Conservation (phyloP, 192 early-diverging fungal genomes). For the Backusella luteola region DNA sequence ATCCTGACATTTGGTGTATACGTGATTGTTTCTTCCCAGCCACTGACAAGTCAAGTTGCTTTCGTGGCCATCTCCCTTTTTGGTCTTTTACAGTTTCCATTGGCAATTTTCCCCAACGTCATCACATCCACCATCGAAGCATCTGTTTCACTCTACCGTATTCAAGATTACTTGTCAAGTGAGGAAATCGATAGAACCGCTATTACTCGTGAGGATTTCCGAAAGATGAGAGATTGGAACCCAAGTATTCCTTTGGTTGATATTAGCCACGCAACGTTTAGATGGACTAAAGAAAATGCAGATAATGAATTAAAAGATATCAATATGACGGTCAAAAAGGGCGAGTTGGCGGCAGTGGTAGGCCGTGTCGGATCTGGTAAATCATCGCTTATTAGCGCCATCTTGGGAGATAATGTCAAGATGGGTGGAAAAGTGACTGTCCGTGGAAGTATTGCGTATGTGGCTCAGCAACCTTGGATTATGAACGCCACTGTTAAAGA, state of each 20-base stretch:
- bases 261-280: constrained; percentile 50
- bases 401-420: constrained; percentile 89
- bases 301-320: constrained; percentile 36
- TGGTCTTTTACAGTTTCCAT: constrained; percentile 88
- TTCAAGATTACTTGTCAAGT: constrained; percentile 72
- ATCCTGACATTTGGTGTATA: constrained; percentile 82
- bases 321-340: constrained; percentile 40
- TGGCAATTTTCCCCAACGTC: constrained; percentile 79
- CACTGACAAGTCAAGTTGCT: constrained; percentile 64
- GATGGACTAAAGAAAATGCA: constrained; percentile 47
- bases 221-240: constrained; percentile 7
- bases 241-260: constrained; percentile 36
- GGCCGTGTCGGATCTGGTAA: constrained; percentile 54
- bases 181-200: constrained; percentile 78
- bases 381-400: constrained; percentile 71
- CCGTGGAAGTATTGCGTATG: constrained; percentile 67
- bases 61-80: constrained; percentile 92
- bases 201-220: constrained; percentile 47
- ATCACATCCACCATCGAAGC: constrained; percentile 78
- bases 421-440: constrained; percentile 61
- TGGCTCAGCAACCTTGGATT: constrained; percentile 85
- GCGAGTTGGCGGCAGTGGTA: constrained; percentile 34
- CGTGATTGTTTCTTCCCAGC: constrained; percentile 44
- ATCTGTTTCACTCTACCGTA: constrained; percentile 77
- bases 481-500: constrained; percentile 91